Base-by-base conservation (phyloP, 495 filamentous ascomycete genomes). In the Cairneyella variabilis region DNA sequence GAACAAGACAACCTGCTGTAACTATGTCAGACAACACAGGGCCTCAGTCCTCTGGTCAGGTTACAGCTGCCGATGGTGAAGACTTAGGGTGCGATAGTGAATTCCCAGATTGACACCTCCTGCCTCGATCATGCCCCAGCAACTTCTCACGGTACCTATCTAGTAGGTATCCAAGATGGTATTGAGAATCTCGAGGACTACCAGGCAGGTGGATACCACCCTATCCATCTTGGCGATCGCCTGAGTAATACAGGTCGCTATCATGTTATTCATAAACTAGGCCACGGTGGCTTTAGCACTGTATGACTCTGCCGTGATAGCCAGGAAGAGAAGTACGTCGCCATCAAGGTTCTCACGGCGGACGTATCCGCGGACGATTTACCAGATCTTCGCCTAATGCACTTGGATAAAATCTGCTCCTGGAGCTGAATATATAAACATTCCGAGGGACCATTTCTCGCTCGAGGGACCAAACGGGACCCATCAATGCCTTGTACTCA, bases 241-340 rank as follows among this genome's bases (percentile, higher is more conserved):
- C 51, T 74, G 11, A 48, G 62, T 21, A 45, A 54, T 26, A 20
- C 9, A 17, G 28, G 20, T 45, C 65, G 66, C 12, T 74, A 72
- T 43, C 59, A 61, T 18, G 58, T 76, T 27, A 51, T 71, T 17
- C 64, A 73, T 51, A 74, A 73, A 55, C 63, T 76, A 23, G 72
- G 68, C 36, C 65, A 48, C 27, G 69, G 69, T 14, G 58, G 64
- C 22, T 65, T 58, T 49, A 57, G 64, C 14, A 72, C 61, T 27
- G 63, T 72, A 18, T 74, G 69, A 67, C 63, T 71, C 44, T 67
- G 64, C 40, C 49, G 61, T 11, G 63, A 69, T 43, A 50, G 56
- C 14, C 32, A 53, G 25, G 32, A 27, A 25, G 21, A 11, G 14
- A 44, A 53, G 38, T 66, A 66, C 41, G 60, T 66, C 21, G 65